Evolutionary conservation across 306 rosid genomes (phyloP).

Genomic region (Fragaria nilgerrensis): DNA sequence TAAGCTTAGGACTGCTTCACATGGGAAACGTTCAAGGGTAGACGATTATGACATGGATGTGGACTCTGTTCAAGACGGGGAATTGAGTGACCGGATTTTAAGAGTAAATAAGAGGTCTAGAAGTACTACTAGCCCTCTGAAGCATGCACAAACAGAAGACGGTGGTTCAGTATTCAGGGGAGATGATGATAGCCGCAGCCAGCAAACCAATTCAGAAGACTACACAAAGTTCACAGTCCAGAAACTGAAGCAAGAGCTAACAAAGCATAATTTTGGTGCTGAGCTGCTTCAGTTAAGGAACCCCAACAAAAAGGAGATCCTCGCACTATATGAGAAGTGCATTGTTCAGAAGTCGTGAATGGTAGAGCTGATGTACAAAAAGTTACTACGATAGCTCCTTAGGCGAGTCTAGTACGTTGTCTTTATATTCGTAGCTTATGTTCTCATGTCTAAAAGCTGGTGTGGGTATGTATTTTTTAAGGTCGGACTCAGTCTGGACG

Average conservation of each 20-base stretch:
- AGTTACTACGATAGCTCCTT: not conserved
- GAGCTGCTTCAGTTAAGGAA: slow-evolving; percentile 76
- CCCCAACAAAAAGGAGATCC: slow-evolving; percentile 70
- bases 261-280: slow-evolving; percentile 79
- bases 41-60: slow-evolving; percentile 59
- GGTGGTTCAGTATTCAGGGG: slow-evolving; percentile 81
- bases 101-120: slow-evolving; percentile 64
- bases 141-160: slow-evolving; percentile 60
- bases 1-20: slow-evolving; percentile 66
- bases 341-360: slow-evolving; percentile 61
- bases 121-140: slow-evolving; percentile 53
- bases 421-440: not conserved
- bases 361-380: slow-evolving; percentile 19
- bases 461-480: slow-evolving; percentile 4
- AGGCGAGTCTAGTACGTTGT: not conserved
- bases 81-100: slow-evolving; percentile 49
- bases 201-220: slow-evolving; percentile 62
- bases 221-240: slow-evolving; percentile 73
- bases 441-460: not conserved
- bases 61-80: slow-evolving; percentile 75
- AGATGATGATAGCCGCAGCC: slow-evolving; percentile 71
- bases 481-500: not conserved
- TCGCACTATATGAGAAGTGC: slow-evolving; percentile 77
- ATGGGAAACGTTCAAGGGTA: slow-evolving; percentile 69
- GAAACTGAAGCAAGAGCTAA: slow-evolving; percentile 89